Evolutionary conservation across 2,329 filamentous ascomycete genomes (phyloP).

Genomic region (Furcasterigmium sp.): DNA sequence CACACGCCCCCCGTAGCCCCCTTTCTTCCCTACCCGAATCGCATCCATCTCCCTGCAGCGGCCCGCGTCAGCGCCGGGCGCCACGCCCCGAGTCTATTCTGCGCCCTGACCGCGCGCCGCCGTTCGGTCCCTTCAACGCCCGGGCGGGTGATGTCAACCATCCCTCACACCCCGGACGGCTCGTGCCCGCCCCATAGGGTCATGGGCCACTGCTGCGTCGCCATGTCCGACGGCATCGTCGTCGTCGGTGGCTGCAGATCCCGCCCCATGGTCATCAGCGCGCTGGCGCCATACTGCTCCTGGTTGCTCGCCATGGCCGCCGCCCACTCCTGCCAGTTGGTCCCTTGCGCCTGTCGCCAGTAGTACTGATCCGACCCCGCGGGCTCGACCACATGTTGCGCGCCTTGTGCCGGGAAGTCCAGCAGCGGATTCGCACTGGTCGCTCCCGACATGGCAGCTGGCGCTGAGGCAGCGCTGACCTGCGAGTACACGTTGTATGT

Average conservation of each 20-base stretch:
- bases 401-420: constrained; percentile 31
- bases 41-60: no score
- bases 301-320: constrained; percentile 43
- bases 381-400: constrained; percentile 24
- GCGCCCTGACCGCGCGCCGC: no score
- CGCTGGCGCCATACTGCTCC: constrained; percentile 43
- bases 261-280: constrained; percentile 40
- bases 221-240: constrained; percentile 1
- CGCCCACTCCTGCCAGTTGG: constrained; percentile 51
- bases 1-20: no score
- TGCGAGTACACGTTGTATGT: constrained; percentile 10
- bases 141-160: no score
- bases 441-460: not conserved
- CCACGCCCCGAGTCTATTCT: no score
- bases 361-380: constrained; percentile 20
- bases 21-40: no score
- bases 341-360: constrained; percentile 28
- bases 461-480: not conserved
- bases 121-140: no score
- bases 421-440: constrained; percentile 29
- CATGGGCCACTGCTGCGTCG: constrained; percentile 2
- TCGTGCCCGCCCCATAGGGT: not conserved
- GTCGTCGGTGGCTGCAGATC: constrained; percentile 4
- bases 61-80: no score
- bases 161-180: not conserved